These are phyloP conservation scores for Wickerhamomyces bisporus DNA, from an alignment of 805 yeast species.

Conservation along the genomic window DNA sequence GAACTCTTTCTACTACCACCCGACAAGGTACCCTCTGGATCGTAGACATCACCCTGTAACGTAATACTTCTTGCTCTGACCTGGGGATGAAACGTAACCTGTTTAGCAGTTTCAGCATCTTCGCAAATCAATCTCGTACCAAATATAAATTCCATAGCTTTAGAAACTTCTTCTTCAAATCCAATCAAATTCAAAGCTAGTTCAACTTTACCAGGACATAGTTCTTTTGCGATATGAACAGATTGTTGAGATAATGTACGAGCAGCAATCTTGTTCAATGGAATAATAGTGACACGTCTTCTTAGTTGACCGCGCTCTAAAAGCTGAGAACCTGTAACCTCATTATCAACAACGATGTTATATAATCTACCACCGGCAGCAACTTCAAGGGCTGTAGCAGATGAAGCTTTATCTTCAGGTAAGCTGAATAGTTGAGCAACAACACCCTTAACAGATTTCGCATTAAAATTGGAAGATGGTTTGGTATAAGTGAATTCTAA, in stretches of 20 bases:
- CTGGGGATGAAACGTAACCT: slow-evolving; percentile 80
- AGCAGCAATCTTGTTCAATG: slow-evolving; percentile 78
- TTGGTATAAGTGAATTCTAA: slow-evolving; percentile 68
- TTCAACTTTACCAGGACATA: slow-evolving; percentile 83
- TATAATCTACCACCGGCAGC: slow-evolving; percentile 91
- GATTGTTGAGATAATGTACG: slow-evolving; percentile 45
- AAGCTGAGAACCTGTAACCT: slow-evolving; percentile 75
- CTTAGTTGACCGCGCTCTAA: slow-evolving; percentile 73
- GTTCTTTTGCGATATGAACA: slow-evolving; percentile 60
- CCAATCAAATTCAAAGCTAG: slow-evolving; percentile 80
- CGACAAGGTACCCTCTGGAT: slow-evolving; percentile 91
- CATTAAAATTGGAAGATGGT: slow-evolving; percentile 59
- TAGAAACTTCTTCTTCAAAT: slow-evolving; percentile 61
- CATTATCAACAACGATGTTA: slow-evolving; percentile 87
- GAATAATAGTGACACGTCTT: slow-evolving; percentile 86
- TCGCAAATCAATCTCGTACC: slow-evolving; percentile 86
- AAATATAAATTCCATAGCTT: slow-evolving; percentile 88
- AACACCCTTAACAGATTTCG: slow-evolving; percentile 71
- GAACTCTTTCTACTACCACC: slow-evolving; percentile 81
- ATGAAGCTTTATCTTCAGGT: slow-evolving; percentile 47
- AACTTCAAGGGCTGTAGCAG: slow-evolving; percentile 81
- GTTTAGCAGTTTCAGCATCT: slow-evolving; percentile 83
- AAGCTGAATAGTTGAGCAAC: slow-evolving; percentile 80
- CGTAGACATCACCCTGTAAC: slow-evolving; percentile 88
- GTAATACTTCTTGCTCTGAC: slow-evolving; percentile 83